Evolutionary conservation across 2,329 filamentous ascomycete genomes (phyloP).

Genomic region (Cladosporium sp.): DNA sequence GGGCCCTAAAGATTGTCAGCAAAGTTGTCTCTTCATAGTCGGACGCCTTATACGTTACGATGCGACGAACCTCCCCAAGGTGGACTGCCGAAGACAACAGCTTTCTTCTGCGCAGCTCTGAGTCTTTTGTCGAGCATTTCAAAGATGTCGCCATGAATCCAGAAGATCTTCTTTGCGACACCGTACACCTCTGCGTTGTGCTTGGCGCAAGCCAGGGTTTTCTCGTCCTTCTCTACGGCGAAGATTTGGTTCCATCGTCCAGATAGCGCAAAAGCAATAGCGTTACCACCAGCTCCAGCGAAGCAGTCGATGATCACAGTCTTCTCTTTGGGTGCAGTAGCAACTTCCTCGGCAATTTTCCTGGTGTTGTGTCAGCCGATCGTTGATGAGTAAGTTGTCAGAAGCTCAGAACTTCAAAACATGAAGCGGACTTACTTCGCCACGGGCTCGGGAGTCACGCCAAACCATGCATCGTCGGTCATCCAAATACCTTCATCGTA

Average conservation of each 20-base stretch:
- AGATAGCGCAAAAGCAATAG: slow-evolving; percentile 87
- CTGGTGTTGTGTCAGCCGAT: slow-evolving; percentile 46
- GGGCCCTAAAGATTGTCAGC: slow-evolving; percentile 49
- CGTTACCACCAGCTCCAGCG: slow-evolving; percentile 87
- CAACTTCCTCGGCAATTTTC: slow-evolving; percentile 73
- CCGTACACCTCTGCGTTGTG: slow-evolving; percentile 88
- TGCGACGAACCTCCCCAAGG: slow-evolving; percentile 68
- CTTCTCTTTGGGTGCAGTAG: slow-evolving; percentile 55
- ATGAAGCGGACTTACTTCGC: slow-evolving; percentile 62
- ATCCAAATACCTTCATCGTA: slow-evolving; percentile 88
- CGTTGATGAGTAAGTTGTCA: neutral
- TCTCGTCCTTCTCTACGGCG: slow-evolving; percentile 80
- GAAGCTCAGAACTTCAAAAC: neutral
- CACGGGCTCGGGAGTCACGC: slow-evolving; percentile 89
- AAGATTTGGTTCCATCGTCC: slow-evolving; percentile 80
- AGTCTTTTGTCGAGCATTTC: slow-evolving; percentile 61
- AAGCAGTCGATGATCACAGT: slow-evolving; percentile 82
- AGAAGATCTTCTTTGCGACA: slow-evolving; percentile 74
- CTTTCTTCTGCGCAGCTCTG: slow-evolving; percentile 49
- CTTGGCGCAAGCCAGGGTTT: slow-evolving; percentile 83
- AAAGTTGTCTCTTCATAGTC: neutral
- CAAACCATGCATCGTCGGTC: slow-evolving; percentile 95
- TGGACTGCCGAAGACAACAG: slow-evolving; percentile 69
- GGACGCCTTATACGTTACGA: neutral
- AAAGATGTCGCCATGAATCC: slow-evolving; percentile 86